Conservation (phyloP, 208 protist genomes). For the Herpetomonas tarakana region DNA sequence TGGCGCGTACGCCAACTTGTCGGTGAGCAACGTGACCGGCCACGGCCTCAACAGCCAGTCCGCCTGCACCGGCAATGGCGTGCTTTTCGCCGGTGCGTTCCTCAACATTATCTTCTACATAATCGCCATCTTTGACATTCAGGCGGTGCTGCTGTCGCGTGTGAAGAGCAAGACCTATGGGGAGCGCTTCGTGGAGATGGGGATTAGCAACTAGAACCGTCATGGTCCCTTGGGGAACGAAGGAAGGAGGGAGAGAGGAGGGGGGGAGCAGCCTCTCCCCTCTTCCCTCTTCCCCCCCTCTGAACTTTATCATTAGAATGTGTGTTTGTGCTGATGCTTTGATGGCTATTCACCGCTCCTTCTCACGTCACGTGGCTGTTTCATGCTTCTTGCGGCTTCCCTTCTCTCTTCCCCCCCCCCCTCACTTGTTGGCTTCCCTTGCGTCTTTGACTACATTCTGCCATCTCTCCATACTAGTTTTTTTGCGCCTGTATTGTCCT, state of each 20-base stretch:
- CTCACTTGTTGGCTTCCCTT: no score
- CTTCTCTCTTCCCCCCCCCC: no score
- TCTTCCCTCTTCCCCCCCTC: no score
- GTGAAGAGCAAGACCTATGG: conserved; percentile 86
- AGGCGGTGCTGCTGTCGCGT: conserved; percentile 65
- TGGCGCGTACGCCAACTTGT: conserved; percentile 15
- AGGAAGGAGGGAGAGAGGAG: conserved; percentile 8
- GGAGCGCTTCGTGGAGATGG: conserved; percentile 82
- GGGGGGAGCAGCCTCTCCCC: conserved; percentile 6
- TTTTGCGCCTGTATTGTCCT: no score
- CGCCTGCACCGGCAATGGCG: conserved; percentile 35
- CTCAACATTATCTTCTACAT: conserved; percentile 57
- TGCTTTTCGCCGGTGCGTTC: conserved; percentile 58
- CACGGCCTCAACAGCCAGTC: conserved; percentile 12
- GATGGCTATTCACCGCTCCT: no score
- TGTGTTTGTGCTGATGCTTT: no score
- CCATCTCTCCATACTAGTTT: no score
- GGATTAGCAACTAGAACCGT: conserved; percentile 63
- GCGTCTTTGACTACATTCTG: no score
- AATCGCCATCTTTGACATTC: conserved; percentile 77
- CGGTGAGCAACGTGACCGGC: conserved; percentile 15
- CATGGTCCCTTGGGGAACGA: background rate
- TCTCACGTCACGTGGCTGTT: no score
- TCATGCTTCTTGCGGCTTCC: no score
- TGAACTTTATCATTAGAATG: no score